These are phyloP conservation scores for Elongisporangium prolatum DNA, from an alignment of 352 stramenopile genomes.

Conservation along the genomic window DNA sequence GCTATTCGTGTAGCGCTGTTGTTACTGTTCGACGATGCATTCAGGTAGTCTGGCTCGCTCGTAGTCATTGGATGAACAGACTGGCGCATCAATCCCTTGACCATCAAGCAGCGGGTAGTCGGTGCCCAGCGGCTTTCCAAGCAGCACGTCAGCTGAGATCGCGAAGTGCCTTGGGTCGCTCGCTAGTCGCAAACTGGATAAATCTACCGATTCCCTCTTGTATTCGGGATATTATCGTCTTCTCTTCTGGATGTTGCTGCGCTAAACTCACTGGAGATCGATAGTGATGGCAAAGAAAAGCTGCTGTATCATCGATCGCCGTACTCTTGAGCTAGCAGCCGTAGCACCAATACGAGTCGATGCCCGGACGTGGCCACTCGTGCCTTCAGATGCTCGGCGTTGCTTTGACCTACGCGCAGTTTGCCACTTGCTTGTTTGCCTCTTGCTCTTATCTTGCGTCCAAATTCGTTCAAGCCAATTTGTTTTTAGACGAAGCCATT, in stretches of 20 bases:
- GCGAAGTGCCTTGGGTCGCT: not conserved
- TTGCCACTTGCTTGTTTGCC: not conserved
- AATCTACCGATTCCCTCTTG: not conserved
- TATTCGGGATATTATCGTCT: not conserved
- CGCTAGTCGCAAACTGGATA: not conserved
- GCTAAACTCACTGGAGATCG: not conserved
- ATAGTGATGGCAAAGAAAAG: not conserved
- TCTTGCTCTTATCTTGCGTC: not conserved
- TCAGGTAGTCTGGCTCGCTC: not conserved
- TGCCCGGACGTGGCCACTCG: not conserved
- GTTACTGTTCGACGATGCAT: not conserved
- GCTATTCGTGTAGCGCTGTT: not conserved
- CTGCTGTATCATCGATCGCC: not conserved
- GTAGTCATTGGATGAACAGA: constrained; percentile 60
- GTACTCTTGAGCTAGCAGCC: not conserved
- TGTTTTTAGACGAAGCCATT: not conserved
- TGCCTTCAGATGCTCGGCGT: not conserved
- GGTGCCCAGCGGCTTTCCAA: not conserved
- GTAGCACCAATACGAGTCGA: not conserved
- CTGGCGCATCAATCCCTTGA: constrained; percentile 56
- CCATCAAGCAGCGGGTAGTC: constrained; percentile 21
- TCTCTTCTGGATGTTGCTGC: not conserved
- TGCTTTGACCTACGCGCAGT: not conserved
- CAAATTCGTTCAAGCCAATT: not conserved
- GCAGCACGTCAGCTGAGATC: not conserved